These are phyloP conservation scores for Paracoccidioides brasiliensis DNA, from an alignment of 2,329 filamentous ascomycete species.

Conservation along the genomic window DNA sequence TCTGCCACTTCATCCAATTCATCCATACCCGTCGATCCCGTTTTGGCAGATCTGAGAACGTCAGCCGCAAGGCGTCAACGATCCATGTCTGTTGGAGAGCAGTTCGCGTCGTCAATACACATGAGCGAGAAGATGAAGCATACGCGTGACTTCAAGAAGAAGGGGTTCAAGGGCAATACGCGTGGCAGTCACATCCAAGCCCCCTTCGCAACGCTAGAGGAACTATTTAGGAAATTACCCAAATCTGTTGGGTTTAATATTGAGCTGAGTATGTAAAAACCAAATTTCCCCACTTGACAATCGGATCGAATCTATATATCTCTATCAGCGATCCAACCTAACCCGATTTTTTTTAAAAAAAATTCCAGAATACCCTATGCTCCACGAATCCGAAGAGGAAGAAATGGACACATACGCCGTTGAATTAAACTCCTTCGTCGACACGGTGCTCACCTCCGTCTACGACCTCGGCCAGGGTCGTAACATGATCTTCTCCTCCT, in stretches of 20 bases:
- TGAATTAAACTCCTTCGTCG: conserved; percentile 73
- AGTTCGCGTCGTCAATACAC: conserved; percentile 31
- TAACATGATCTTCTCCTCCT: conserved; percentile 95
- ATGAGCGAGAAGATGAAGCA: conserved; percentile 86
- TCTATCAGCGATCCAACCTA: not conserved
- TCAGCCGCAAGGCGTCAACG: conserved; percentile 27
- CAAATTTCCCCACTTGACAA: not conserved
- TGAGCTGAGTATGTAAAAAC: conserved; percentile 56
- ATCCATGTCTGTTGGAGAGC: conserved; percentile 48
- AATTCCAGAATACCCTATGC: conserved; percentile 71
- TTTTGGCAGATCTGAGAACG: conserved; percentile 3
- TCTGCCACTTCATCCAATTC: not conserved
- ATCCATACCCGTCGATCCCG: not conserved
- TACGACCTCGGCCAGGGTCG: conserved; percentile 71
- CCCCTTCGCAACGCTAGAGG: conserved; percentile 87
- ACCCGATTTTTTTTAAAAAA: not conserved
- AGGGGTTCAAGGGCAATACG: conserved; percentile 91
- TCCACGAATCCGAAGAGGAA: conserved; percentile 83
- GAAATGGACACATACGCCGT: conserved; percentile 91
- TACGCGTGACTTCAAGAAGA: conserved; percentile 84
- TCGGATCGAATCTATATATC: not conserved
- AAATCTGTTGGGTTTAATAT: conserved; percentile 89
- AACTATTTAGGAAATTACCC: conserved; percentile 77
- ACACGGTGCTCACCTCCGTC: conserved; percentile 79
- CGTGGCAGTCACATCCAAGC: conserved; percentile 91